Base-by-base conservation (phyloP, 495 filamentous ascomycete species). In the Geopyxis carbonaria region DNA sequence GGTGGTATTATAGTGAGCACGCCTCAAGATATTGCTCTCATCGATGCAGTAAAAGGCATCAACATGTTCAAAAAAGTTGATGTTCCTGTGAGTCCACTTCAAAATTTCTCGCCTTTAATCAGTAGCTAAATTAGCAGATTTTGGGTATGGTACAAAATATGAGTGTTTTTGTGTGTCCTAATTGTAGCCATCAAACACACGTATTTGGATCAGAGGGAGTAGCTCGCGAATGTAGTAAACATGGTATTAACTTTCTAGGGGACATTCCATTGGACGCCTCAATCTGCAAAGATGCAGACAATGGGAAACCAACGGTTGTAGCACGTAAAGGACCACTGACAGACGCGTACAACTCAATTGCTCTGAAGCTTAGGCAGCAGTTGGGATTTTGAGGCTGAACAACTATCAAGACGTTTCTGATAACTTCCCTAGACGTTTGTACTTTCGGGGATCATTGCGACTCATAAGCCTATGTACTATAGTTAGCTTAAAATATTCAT, bases 141-240 rank as follows among this genome's bases (percentile, higher is more conserved):
- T 61, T 95, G 18, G 89, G 89, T n/a, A 76, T 95, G 67, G 76
- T 95, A 34, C 78, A 87, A 53, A 99, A 99, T 48, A 99, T 99
- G 89, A 77, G 75, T 2, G 66, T 78, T 18, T 94, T 93, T 48
- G 64, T 59, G 1, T 95, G 89, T 48, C 83, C 86, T 0, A 63
- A 74, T 35, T 97, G 89, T 45, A 63, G 66, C 4, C 64, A 68
- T 3, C 62, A 70, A 28, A 86, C 81, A n/a, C 67, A 70, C 27
- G 79, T 97, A 15, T 95, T 95, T 57, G 79, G 79, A 4, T 53
- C 48, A 8, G 67, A 69, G 29, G 62, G 61, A 2, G 69, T 73
- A 2, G 45, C 61, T 16, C 61, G 64, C 5, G 66, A 73, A 44
- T 83, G 78, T 48, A 57, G 61, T 40, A 66, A 80, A 35, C 57